Evolutionary conservation across 345 rosid genomes (phyloP), one percentile per base, ranked within the genome.

Genomic region (Linum tenue): DNA sequence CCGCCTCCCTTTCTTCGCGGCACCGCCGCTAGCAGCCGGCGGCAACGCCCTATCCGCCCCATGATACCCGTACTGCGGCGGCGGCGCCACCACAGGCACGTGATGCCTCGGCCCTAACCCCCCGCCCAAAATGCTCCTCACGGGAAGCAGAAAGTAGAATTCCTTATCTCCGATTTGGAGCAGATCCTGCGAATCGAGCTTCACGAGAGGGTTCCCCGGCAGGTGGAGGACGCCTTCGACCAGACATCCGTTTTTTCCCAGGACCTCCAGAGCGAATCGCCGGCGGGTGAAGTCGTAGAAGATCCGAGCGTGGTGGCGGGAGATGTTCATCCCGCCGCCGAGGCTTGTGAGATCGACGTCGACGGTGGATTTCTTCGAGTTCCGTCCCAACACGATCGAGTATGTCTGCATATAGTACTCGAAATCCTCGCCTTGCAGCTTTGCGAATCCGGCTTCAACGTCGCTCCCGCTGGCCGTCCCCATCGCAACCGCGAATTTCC

Each of bases 191-290:
- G 97, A 92, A 53, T 92, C 97, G 22, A 92, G 83, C 79, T 92
- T 92, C 14, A 92, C 94, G 16, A 92, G 92, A 35, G 97, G 88
- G 64, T 87, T 90, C 3, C 95, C 96, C 0, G 98, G 97, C 64
- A 92, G 97, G 73, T 92, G 98, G 56, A 90, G 95, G 22, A 92
- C 98, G 43, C 97, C 98, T 77, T 92, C 98, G 61, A 92, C 97
- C 62, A 88, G 79, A 70, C 98, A 92, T 15, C 98, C 98, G 64
- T 92, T 92, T 75, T 92, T 92, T 12, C 98, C 98, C n/a, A 92
- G 86, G 50, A 92, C 98, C 79, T 92, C 97, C 3, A 92, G 95
- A 0, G 98, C 95, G 64, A 92, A 92, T 15, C 96, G 97, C 31
- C 97, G 97, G 64, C 97, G 88, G n/a, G 98, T 74, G 81, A 92